phyloP scores from a whole-genome alignment of 352 stramenopile genomes.

The Globisporangium paddicum region DNA sequence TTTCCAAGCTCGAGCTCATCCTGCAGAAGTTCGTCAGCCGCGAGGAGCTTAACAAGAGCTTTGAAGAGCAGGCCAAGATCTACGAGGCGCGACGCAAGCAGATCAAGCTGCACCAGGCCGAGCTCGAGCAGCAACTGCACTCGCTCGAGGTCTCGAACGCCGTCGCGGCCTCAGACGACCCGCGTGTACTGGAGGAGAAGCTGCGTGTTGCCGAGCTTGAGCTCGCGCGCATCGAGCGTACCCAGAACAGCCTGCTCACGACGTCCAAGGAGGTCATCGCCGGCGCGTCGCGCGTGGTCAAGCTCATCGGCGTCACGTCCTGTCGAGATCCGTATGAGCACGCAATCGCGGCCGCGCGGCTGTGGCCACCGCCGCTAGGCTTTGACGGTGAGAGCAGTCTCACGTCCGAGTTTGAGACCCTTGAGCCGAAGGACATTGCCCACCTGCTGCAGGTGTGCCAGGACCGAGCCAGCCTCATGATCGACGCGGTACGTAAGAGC shows the following conservation, averaged over 20 bases:
- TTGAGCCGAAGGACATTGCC: conserved; percentile 56
- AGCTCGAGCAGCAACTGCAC: conserved; percentile 69
- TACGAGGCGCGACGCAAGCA: conserved; percentile 77
- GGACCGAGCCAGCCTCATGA: conserved; percentile 59
- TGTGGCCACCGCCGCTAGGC: conserved; percentile 57
- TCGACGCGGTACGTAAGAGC: conserved; percentile 51
- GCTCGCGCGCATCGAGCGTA: conserved; percentile 55
- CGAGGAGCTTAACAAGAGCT: conserved; percentile 74
- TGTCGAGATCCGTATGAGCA: conserved; percentile 55
- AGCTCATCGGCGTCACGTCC: conserved; percentile 70
- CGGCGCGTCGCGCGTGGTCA: conserved; percentile 60
- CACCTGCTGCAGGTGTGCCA: conserved; percentile 71
- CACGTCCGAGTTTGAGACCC: conserved; percentile 63
- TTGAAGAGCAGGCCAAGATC: conserved; percentile 80
- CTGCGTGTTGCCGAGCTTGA: conserved; percentile 68
- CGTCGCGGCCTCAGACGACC: conserved; percentile 44
- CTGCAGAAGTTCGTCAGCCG: conserved; percentile 75
- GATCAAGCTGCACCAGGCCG: conserved; percentile 65
- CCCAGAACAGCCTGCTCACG: conserved; percentile 57
- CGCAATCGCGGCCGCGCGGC: conserved; percentile 41
- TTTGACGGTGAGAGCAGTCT: conserved; percentile 46
- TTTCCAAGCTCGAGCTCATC: conserved; percentile 72
- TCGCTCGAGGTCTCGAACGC: conserved; percentile 63
- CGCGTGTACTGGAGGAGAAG: conserved; percentile 63
- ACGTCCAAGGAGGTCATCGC: conserved; percentile 75